Evolutionary conservation across 768 basidiomycete genomes (phyloP).

Genomic region (Macrocybe gigantea): DNA sequence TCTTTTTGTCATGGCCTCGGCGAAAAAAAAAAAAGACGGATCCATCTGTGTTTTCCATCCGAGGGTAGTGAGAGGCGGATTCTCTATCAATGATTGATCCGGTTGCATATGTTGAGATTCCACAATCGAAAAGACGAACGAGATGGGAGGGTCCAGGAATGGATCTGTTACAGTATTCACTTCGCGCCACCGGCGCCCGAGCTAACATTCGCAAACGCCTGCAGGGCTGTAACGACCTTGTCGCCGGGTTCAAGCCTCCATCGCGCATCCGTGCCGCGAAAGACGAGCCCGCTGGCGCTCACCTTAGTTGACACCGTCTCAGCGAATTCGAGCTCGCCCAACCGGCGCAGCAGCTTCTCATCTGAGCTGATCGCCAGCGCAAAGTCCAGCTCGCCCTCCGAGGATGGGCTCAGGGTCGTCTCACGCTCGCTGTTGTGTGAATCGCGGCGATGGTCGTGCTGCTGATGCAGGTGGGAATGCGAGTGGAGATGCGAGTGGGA

Average conservation of each 20-base stretch:
- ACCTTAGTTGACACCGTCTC: slow-evolving; percentile 58
- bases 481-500: neutral
- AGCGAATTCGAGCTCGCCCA: slow-evolving; percentile 69
- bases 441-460: too few species aligned
- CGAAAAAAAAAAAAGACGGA: too few species aligned
- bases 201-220: slow-evolving; percentile 12
- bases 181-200: neutral
- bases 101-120: too few species aligned
- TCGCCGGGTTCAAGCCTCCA: slow-evolving; percentile 46
- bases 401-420: slow-evolving; percentile 21
- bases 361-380: slow-evolving; percentile 67
- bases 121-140: too few species aligned
- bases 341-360: slow-evolving; percentile 68
- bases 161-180: neutral
- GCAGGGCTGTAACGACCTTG: slow-evolving; percentile 24
- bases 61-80: too few species aligned
- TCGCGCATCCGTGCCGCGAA: slow-evolving; percentile 71
- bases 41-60: too few species aligned
- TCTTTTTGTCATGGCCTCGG: too few species aligned
- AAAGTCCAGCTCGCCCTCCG: slow-evolving; percentile 44
- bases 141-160: too few species aligned
- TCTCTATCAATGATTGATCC: too few species aligned
- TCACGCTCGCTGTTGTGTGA: neutral
- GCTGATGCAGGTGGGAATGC: too few species aligned
- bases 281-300: slow-evolving; percentile 25